Conservation (phyloP, 306 rosid species). For the Gillenia trifoliata region DNA sequence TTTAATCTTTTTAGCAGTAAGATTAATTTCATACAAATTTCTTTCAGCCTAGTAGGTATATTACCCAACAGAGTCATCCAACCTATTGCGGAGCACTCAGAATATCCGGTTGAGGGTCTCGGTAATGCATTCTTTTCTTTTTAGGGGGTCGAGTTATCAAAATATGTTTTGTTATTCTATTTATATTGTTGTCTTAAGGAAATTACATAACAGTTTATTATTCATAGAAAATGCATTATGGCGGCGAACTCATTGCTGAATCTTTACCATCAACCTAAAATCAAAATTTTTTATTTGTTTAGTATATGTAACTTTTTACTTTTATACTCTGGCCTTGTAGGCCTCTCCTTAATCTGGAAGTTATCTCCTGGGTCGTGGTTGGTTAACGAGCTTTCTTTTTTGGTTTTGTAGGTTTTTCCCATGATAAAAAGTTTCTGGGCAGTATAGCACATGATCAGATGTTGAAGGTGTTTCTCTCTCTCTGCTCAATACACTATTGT, state of each 20-base stretch:
- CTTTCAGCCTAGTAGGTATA: constrained; percentile 67
- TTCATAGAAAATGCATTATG: neutral
- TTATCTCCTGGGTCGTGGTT: neutral
- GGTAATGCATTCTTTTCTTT: constrained; percentile 43
- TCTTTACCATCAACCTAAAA: neutral
- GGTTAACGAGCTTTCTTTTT: constrained; percentile 25
- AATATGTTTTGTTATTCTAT: neutral
- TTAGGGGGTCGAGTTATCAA: constrained; percentile 3
- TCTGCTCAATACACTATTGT: neutral
- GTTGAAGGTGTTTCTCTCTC: constrained; percentile 58
- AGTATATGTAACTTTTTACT: neutral
- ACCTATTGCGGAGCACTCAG: constrained; percentile 92
- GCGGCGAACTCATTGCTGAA: neutral
- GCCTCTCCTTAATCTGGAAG: neutral
- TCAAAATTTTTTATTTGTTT: neutral
- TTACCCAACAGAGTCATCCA: constrained; percentile 84
- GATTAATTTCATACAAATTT: neutral
- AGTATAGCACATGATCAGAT: constrained; percentile 74
- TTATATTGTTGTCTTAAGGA: neutral
- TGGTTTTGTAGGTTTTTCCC: constrained; percentile 64
- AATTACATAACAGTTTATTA: neutral
- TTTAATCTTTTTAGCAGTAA: constrained; percentile 3
- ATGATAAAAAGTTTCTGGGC: constrained; percentile 71
- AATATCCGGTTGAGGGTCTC: constrained; percentile 80
- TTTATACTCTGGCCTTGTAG: neutral